These are phyloP conservation scores for Alternaria burnsii DNA, from an alignment of 2,329 filamentous ascomycete species.

Conservation along the genomic window DNA sequence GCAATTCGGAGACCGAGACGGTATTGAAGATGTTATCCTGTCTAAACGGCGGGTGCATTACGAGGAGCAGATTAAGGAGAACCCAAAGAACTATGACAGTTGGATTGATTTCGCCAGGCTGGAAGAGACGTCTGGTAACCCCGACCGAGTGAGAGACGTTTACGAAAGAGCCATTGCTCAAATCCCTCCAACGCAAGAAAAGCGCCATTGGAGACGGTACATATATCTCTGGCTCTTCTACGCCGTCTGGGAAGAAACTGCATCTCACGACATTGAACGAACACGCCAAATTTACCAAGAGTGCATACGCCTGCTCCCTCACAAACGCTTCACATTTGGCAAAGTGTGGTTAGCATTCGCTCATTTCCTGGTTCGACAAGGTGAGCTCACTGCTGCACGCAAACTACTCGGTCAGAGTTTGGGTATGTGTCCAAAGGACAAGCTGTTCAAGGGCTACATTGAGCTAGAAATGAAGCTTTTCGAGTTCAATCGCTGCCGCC, in stretches of 20 bases:
- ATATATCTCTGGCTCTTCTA: constrained; percentile 99
- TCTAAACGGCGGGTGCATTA: constrained; percentile 93
- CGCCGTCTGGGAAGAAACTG: constrained; percentile 91
- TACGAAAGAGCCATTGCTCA: constrained; percentile 97
- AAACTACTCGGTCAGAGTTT: constrained; percentile 91
- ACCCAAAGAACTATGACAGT: constrained; percentile 93
- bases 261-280: constrained; percentile 78
- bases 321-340: constrained; percentile 96
- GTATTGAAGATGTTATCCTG: constrained; percentile 94
- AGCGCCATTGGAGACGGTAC: constrained; percentile 95
- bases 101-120: constrained; percentile 96
- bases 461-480: constrained; percentile 92
- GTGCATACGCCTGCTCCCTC: constrained; percentile 85
- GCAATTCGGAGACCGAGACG: constrained; percentile 92
- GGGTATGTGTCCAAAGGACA: constrained; percentile 95
- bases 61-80: constrained; percentile 92
- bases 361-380: constrained; percentile 90
- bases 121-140: constrained; percentile 84
- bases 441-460: constrained; percentile 91
- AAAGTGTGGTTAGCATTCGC: constrained; percentile 96
- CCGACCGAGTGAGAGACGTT: constrained; percentile 85
- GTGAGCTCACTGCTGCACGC: constrained; percentile 78
- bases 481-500: constrained; percentile 91
- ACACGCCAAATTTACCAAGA: constrained; percentile 91
- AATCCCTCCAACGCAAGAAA: constrained; percentile 92